Percentiles rank a stretch among this genome's conserved stretches.
Evolutionary conservation across 1,139 yeast species (phyloP).

Genomic region (Trichomonascaceae sp.): DNA sequence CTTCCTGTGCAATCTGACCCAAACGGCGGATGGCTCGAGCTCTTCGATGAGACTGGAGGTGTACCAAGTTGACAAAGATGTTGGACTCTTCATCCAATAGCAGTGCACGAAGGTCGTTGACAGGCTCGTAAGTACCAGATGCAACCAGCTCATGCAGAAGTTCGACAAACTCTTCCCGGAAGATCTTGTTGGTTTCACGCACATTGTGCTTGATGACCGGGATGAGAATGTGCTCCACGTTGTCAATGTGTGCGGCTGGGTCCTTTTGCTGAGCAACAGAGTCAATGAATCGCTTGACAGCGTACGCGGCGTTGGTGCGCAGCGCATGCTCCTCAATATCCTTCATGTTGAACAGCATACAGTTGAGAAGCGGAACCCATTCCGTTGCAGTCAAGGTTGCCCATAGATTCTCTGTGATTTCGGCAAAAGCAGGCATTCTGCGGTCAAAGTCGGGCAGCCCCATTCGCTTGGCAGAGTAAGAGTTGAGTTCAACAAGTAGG

Average conservation of each 20-base stretch:
- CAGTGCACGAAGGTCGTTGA: slow-evolving; percentile 56
- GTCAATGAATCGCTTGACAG: slow-evolving; percentile 56
- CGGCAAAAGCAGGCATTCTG: slow-evolving; percentile 54
- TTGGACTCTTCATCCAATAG: slow-evolving; percentile 71
- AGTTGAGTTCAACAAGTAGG: slow-evolving; percentile 51
- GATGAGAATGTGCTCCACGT: slow-evolving; percentile 44
- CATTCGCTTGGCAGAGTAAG: slow-evolving; percentile 49
- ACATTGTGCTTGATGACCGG: slow-evolving; percentile 62
- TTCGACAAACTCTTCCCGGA: slow-evolving; percentile 59
- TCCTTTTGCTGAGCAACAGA: slow-evolving; percentile 13
- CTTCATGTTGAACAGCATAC: slow-evolving; percentile 55
- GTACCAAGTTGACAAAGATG: slow-evolving; percentile 69
- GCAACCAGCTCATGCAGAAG: slow-evolving; percentile 52
- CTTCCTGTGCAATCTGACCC: slow-evolving; percentile 27
- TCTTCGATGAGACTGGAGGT: slow-evolving; percentile 77
- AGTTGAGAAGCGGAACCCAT: slow-evolving; percentile 72
- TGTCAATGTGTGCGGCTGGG: slow-evolving; percentile 23
- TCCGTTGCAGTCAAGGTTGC: slow-evolving; percentile 35
- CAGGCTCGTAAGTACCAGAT: slow-evolving; percentile 32
- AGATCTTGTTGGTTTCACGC: slow-evolving; percentile 46
- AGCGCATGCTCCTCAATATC: slow-evolving; percentile 74
- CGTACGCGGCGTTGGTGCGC: slow-evolving; percentile 62
- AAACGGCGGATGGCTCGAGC: slow-evolving; percentile 67
- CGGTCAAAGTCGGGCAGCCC: slow-evolving; percentile 72
- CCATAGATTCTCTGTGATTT: slow-evolving; percentile 45